Percentiles rank a stretch among this genome's conserved stretches.
Conservation (phyloP, 1,284 basidiomycete species). For the Ustilago curta region DNA sequence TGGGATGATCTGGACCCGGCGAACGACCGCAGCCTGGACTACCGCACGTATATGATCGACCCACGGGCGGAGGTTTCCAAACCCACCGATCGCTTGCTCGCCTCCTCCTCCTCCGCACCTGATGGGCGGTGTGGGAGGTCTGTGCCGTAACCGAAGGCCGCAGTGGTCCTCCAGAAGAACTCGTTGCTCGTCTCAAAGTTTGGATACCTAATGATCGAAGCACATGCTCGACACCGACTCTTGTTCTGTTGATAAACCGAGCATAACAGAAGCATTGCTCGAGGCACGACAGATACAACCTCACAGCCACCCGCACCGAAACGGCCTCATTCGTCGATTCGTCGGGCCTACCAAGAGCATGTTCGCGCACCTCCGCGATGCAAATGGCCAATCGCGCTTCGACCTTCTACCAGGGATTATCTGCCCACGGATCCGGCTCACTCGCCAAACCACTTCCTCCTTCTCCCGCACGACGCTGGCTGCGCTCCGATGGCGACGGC, state of each 20-base stretch:
- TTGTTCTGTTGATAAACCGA: background rate
- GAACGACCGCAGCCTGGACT: too few species aligned
- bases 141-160: too few species aligned
- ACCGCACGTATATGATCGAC: too few species aligned
- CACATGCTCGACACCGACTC: background rate
- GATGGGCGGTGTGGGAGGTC: too few species aligned
- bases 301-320: constrained; percentile 69
- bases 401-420: constrained; percentile 42
- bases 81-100: too few species aligned
- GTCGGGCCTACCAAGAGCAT: constrained; percentile 36
- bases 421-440: constrained; percentile 45
- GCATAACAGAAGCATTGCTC: background rate
- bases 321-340: constrained; percentile 13
- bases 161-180: too few species aligned
- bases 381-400: constrained; percentile 19
- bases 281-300: constrained; percentile 74
- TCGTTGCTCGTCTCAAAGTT: background rate
- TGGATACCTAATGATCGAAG: background rate
- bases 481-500: constrained; percentile 25
- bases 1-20: too few species aligned
- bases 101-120: too few species aligned
- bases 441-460: constrained; percentile 4
- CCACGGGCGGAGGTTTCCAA: too few species aligned
- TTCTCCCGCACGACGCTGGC: constrained; percentile 19
- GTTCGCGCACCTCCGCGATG: constrained; percentile 28